Base-by-base conservation (phyloP, 2,329 filamentous ascomycete species). In the Aspergillus niger region DNA sequence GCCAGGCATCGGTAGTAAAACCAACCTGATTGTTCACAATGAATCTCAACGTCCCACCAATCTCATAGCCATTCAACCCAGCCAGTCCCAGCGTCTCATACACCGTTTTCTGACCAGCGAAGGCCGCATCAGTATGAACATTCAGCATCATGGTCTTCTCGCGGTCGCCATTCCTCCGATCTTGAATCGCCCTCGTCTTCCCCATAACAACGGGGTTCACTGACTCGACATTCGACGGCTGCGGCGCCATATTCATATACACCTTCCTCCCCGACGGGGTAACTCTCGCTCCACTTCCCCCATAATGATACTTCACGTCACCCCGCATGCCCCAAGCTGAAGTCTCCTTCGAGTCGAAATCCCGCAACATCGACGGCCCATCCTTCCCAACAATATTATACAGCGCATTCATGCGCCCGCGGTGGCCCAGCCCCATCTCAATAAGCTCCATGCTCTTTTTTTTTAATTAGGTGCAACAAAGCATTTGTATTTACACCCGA, bases 11-110 rank as follows among this genome's bases (percentile, higher is more conserved):
- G 17, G 95, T 99, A 56, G 95, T 99, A 85, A 99, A 99, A 78
- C 95, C 95, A 77, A 99, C 99, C 85, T 99, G 95, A 85, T 99
- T 99, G 87, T 99, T 99, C 70, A 98, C 94, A 61, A 99, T 89
- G 67, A 99, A 85, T 80, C 99, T 95, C 70, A 99, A 91, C 59
- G 95, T 99, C 74, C 95, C 95, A 71, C 95, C 95, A 56, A 95
- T 98, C 52, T 96, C 97, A 82, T 97, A 99, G 68, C 91, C 91
- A 30, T 95, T 95, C 39, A 99, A 87, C 55, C 92, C 90, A 81
- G 97, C 91, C 87, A 99, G 97, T 65, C 95, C 95, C 79, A 99
- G 91, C 72, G 93, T 98, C 81, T 99, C 95, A 80, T 99, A 99
- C 65, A 99, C 95, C 63, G 99, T 86, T 82, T 95, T 95, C 81